phyloP scores from a whole-genome alignment of 768 basidiomycete genomes.

The Pleurotus giganteus region DNA sequence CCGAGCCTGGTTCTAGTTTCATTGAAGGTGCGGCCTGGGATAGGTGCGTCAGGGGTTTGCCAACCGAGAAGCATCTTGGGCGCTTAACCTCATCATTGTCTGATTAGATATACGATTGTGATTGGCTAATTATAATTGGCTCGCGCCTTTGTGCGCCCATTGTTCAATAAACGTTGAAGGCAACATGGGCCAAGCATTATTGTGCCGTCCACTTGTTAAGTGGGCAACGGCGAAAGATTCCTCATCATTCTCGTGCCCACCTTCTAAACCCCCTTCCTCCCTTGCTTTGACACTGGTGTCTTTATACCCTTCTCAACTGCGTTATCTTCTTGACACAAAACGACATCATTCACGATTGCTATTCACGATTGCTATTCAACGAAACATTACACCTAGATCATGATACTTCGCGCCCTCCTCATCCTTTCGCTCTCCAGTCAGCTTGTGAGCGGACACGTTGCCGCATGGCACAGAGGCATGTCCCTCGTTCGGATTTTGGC shows the following conservation, averaged over 20 bases:
- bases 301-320: background rate
- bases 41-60: no score
- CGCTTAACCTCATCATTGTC: background rate
- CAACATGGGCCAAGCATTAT: background rate
- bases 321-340: background rate
- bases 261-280: background rate
- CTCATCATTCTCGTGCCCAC: background rate
- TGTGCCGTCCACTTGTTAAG: background rate
- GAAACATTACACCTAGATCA: background rate
- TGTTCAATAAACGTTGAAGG: background rate
- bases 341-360: background rate
- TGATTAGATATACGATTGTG: background rate
- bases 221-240: background rate
- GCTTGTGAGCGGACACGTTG: constrained; percentile 22
- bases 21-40: no score
- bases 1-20: no score
- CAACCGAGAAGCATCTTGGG: no score
- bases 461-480: constrained; percentile 28
- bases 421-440: background rate
- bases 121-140: background rate
- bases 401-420: background rate
- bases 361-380: background rate
- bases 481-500: background rate
- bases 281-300: constrained; percentile 2
- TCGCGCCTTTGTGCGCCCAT: background rate